phyloP scores from a whole-genome alignment of 1,284 basidiomycete genomes.

The Takashimella tepidaria region DNA sequence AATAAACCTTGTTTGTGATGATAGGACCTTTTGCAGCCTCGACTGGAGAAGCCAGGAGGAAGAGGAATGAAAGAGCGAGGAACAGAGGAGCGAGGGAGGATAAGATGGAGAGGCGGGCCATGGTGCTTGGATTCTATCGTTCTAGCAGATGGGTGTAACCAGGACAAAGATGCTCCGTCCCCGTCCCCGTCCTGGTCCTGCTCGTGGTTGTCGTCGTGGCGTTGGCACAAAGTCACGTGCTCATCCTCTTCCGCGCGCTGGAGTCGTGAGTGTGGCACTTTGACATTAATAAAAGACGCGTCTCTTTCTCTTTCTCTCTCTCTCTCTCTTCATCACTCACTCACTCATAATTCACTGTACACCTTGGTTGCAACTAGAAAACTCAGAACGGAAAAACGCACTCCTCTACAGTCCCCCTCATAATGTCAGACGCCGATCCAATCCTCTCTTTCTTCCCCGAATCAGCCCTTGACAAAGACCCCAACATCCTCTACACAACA shows the following conservation, averaged over 20 bases:
- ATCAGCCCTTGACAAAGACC: conserved; percentile 48
- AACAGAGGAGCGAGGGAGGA: conserved; percentile 63
- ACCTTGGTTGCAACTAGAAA: background rate
- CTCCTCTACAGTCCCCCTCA: conserved; percentile 7
- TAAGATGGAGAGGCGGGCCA: conserved; percentile 57
- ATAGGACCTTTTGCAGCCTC: conserved; percentile 55
- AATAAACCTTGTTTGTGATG: conserved; percentile 88
- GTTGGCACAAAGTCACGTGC: too few species aligned
- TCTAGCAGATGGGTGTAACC: background rate
- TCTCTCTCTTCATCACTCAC: background rate
- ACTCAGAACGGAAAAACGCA: background rate
- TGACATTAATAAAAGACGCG: background rate
- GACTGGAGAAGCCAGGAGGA: conserved; percentile 28
- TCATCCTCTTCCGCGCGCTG: too few species aligned
- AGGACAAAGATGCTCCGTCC: too few species aligned
- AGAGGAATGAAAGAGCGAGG: conserved; percentile 54
- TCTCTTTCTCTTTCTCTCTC: background rate
- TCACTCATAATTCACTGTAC: background rate
- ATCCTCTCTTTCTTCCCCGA: conserved; percentile 71
- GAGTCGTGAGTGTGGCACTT: too few species aligned
- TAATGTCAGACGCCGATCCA: conserved; percentile 64
- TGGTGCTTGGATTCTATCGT: too few species aligned
- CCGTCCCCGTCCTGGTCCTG: too few species aligned
- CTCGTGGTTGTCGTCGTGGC: too few species aligned
- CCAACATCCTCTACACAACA: conserved; percentile 60